Evolutionary conservation across 2,329 filamentous ascomycete genomes (phyloP).

Genomic region (Cercospora sp.): DNA sequence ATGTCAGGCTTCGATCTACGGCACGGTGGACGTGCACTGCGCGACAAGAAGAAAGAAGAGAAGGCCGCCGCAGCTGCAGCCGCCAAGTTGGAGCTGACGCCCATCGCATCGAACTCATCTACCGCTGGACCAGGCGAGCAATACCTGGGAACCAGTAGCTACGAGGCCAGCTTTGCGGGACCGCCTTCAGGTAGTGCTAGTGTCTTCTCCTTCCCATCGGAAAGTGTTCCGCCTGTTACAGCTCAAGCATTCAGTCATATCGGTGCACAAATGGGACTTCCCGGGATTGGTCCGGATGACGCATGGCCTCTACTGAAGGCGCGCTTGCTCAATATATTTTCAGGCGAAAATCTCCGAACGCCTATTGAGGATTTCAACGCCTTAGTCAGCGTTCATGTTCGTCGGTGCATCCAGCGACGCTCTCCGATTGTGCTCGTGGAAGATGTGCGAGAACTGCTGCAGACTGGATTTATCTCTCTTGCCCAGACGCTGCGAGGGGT

Average conservation of each 20-base stretch:
- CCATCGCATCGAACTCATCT: conserved; percentile 37
- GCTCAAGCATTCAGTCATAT: conserved; percentile 47
- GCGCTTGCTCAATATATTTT: conserved; percentile 74
- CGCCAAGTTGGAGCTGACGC: conserved; percentile 36
- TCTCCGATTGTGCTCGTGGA: conserved; percentile 71
- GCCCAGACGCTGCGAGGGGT: conserved; percentile 79
- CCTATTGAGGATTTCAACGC: conserved; percentile 83
- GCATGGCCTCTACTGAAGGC: conserved; percentile 80
- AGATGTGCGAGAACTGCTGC: conserved; percentile 71
- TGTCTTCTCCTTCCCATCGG: conserved; percentile 37
- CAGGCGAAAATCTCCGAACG: conserved; percentile 75
- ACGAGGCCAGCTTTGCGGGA: conserved; percentile 29
- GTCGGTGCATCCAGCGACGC: conserved; percentile 73
- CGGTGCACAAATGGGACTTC: conserved; percentile 50
- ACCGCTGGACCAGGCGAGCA: conserved; percentile 30
- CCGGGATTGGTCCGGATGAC: conserved; percentile 62
- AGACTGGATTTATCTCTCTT: conserved; percentile 81
- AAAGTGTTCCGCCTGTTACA: conserved; percentile 37
- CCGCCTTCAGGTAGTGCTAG: conserved; percentile 35
- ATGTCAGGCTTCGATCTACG: conserved; percentile 78
- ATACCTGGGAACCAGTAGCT: conserved; percentile 32
- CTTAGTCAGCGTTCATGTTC: conserved; percentile 75
- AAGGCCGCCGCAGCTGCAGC: conserved; percentile 48
- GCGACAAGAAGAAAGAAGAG: conserved; percentile 68
- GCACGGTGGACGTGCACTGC: conserved; percentile 72